phyloP scores from a whole-genome alignment of 805 yeast genomes.

The Yarrowia porcina region DNA sequence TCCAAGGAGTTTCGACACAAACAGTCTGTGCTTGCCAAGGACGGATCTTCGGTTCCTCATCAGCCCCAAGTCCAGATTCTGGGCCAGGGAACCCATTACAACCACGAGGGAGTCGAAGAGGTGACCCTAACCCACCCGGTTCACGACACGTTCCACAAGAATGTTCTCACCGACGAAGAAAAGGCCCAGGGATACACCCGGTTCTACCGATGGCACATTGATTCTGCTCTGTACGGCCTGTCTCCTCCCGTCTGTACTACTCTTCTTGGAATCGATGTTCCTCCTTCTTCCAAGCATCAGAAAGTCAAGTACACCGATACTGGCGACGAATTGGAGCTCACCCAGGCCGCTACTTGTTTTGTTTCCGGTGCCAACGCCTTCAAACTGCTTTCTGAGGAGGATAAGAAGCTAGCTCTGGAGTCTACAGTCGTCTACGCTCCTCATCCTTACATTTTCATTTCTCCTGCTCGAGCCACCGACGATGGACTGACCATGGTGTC shows the following conservation, averaged over 20 bases:
- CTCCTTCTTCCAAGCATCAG: slow-evolving; percentile 54
- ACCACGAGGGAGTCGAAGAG: slow-evolving; percentile 56
- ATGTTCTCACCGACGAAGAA: slow-evolving; percentile 60
- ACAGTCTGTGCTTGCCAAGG: slow-evolving; percentile 69
- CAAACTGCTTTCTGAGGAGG: slow-evolving; percentile 60
- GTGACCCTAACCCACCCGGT: slow-evolving; percentile 76
- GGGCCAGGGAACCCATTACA: slow-evolving; percentile 66
- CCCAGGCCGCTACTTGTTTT: slow-evolving; percentile 88
- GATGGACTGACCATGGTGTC: slow-evolving; percentile 85
- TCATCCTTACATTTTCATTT: slow-evolving; percentile 83
- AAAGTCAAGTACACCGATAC: slow-evolving; percentile 64
- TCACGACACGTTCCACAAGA: slow-evolving; percentile 75
- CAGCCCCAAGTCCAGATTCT: slow-evolving; percentile 90
- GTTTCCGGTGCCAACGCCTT: slow-evolving; percentile 82
- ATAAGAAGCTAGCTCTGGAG: slow-evolving; percentile 66
- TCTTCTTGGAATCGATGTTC: slow-evolving; percentile 76
- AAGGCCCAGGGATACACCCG: slow-evolving; percentile 63
- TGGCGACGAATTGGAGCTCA: slow-evolving; percentile 59
- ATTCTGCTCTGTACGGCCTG: slow-evolving; percentile 80
- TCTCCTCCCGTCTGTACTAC: slow-evolving; percentile 88
- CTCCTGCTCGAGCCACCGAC: slow-evolving; percentile 74
- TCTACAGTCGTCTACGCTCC: slow-evolving; percentile 89
- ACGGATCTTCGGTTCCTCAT: slow-evolving; percentile 71
- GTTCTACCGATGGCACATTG: slow-evolving; percentile 92
- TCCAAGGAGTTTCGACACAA: slow-evolving; percentile 70